A percentile compares a stretch with the other conserved stretches of the same genome.
These are phyloP conservation scores for Setaria viridis DNA, from an alignment of 202 grass and related monocot genomes.

Conservation along the genomic window DNA sequence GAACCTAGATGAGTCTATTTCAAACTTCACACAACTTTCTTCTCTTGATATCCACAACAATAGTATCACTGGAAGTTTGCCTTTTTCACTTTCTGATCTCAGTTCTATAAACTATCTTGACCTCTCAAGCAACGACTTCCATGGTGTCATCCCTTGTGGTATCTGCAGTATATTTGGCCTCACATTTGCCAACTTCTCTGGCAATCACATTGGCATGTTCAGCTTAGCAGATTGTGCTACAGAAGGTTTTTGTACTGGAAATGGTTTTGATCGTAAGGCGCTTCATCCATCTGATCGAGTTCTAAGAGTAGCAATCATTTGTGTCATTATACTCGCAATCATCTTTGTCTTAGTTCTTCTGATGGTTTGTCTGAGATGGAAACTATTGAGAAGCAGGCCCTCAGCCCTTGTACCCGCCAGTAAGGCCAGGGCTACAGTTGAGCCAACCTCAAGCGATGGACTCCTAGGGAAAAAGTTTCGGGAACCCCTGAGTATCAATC, in stretches of 20 bases:
- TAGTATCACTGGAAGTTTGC: conserved; percentile 73
- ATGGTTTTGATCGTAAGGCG: conserved; percentile 40
- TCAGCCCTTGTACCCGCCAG: conserved; percentile 49
- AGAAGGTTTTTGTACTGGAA: conserved; percentile 56
- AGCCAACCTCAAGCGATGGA: conserved; percentile 81
- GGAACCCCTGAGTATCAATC: conserved; percentile 90
- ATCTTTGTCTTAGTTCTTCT: conserved; percentile 50
- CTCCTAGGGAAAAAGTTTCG: conserved; percentile 79
- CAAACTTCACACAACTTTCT: conserved; percentile 77
- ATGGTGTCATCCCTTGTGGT: conserved; percentile 74
- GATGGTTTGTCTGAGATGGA: conserved; percentile 54
- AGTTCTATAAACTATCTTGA: conserved; percentile 85
- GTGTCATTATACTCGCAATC: conserved; percentile 51
- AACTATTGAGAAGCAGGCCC: conserved; percentile 53
- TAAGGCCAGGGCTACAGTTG: conserved; percentile 65
- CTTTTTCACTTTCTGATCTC: conserved; percentile 70
- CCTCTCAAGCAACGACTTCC: conserved; percentile 76
- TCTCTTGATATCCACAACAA: conserved; percentile 93
- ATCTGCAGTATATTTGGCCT: conserved; percentile 79
- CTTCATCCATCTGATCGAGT: conserved; percentile 47
- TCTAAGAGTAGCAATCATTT: conserved; percentile 50
- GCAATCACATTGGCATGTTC: conserved; percentile 61
- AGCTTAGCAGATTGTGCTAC: conserved; percentile 65
- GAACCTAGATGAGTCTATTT: conserved; percentile 69
- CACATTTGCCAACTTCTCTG: conserved; percentile 77